Percentiles rank a stretch among this genome's conserved stretches.
phyloP scores from a whole-genome alignment of 1,139 yeast genomes.

The Geotrichum fermentans region DNA sequence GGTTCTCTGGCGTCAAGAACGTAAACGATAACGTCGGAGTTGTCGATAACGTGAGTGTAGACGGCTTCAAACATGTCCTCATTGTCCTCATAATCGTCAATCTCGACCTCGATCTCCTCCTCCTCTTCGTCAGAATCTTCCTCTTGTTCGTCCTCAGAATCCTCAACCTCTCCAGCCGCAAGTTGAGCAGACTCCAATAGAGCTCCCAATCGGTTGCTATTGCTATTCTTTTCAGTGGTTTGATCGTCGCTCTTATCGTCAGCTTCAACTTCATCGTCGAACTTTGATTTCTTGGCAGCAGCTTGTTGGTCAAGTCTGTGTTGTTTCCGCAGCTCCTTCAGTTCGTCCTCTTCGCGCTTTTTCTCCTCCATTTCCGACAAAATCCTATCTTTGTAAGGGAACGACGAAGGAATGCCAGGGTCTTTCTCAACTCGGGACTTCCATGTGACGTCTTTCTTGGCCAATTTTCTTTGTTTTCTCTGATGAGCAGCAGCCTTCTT shows the following conservation, averaged over 20 bases:
- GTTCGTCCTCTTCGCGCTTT: constrained; percentile 46
- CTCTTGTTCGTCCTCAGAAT: constrained; percentile 38
- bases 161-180: constrained; percentile 64
- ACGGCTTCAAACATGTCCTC: constrained; percentile 63
- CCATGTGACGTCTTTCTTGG: constrained; percentile 93
- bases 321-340: constrained; percentile 19
- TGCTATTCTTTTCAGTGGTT: constrained; percentile 24
- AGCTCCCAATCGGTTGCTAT: constrained; percentile 63
- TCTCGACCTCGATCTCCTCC: constrained; percentile 14
- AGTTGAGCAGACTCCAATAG: constrained; percentile 82
- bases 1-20: constrained; percentile 93
- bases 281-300: constrained; percentile 25
- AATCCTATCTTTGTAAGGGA: constrained; percentile 88
- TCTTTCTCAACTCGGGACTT: constrained; percentile 76
- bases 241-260: constrained; percentile 13
- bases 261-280: constrained; percentile 42
- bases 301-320: constrained; percentile 14
- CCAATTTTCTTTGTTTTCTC: constrained; percentile 71
- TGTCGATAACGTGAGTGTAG: constrained; percentile 85
- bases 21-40: constrained; percentile 59
- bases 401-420: constrained; percentile 90
- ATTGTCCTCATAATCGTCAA: constrained; percentile 54
- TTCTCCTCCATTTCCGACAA: constrained; percentile 74
- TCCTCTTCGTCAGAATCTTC: constrained; percentile 33
- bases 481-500: constrained; percentile 92